Evolutionary conservation across 345 rosid species (phyloP).

Genomic region (Pugionium dolabratum): DNA sequence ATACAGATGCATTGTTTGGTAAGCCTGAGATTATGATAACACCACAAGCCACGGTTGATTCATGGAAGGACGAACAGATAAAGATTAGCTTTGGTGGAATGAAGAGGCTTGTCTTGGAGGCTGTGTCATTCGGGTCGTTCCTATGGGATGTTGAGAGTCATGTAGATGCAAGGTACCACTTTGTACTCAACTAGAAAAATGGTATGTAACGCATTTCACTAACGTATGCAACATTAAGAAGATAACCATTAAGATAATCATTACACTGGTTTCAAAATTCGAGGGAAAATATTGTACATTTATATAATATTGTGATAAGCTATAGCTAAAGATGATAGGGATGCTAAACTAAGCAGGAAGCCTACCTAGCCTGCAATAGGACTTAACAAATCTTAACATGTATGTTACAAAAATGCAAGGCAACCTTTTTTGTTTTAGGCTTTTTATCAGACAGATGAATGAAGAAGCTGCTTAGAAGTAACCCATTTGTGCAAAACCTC

Average conservation of each 20-base stretch:
- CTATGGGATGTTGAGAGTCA: slow-evolving; percentile 97
- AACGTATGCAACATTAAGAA: slow-evolving; percentile 40
- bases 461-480: slow-evolving; percentile 39
- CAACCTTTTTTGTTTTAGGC: slow-evolving; percentile 16
- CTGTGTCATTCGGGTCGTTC: slow-evolving; percentile 94
- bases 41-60: slow-evolving; percentile 66
- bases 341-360: slow-evolving; percentile 37
- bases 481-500: slow-evolving; percentile 48
- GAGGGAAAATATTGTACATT: slow-evolving; percentile 23
- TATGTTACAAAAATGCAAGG: slow-evolving; percentile 32
- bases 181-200: slow-evolving; percentile 57
- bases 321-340: slow-evolving; percentile 22
- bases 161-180: slow-evolving; percentile 93
- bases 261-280: slow-evolving; percentile 22
- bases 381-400: slow-evolving; percentile 38
- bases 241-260: slow-evolving; percentile 27
- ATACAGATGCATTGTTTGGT: slow-evolving; percentile 93
- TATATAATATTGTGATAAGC: slow-evolving; percentile 24
- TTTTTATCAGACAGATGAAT: slow-evolving; percentile 27
- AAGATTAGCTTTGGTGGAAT: slow-evolving; percentile 84
- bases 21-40: slow-evolving; percentile 77
- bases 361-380: slow-evolving; percentile 42
- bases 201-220: slow-evolving; percentile 30
- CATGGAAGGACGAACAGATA: slow-evolving; percentile 70
- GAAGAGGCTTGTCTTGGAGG: slow-evolving; percentile 94